Conservation (phyloP, 176 grass and related monocot species). For the Oryza nivara region DNA sequence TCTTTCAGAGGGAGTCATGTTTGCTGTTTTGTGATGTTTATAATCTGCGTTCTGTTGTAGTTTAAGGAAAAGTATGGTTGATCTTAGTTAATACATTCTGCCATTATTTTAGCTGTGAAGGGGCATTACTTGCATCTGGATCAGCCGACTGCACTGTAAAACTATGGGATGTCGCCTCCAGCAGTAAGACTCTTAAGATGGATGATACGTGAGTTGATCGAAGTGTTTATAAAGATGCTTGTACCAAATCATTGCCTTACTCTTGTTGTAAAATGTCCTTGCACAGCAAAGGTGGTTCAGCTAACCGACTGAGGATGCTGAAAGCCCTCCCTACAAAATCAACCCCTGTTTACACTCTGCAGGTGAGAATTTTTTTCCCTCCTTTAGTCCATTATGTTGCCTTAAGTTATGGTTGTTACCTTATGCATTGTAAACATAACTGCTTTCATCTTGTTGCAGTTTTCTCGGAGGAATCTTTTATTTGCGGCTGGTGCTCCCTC, state of each 20-base stretch:
- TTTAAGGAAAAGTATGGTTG: not conserved
- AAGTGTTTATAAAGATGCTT: not conserved
- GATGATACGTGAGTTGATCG: conserved; percentile 67
- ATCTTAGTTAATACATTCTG: conserved; percentile 6
- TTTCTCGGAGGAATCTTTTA: conserved; percentile 92
- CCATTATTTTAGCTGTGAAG: conserved; percentile 71
- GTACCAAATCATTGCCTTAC: not conserved
- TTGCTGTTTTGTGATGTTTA: not conserved
- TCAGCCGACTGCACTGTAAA: conserved; percentile 92
- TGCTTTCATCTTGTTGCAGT: conserved; percentile 52
- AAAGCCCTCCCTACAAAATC: conserved; percentile 93
- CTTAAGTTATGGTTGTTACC: not conserved
- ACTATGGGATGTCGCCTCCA: conserved; percentile 91
- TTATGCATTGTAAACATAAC: conserved; percentile 16
- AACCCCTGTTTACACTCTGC: conserved; percentile 79
- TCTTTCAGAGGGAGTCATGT: conserved; percentile 17
- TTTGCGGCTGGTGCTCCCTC: conserved; percentile 83
- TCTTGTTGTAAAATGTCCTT: conserved; percentile 14
- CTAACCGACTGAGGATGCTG: conserved; percentile 66
- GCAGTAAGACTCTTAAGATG: conserved; percentile 72
- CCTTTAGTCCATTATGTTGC: not conserved
- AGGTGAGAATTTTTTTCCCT: conserved; percentile 51
- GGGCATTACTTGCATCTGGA: conserved; percentile 93
- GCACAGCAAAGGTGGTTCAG: conserved; percentile 66
- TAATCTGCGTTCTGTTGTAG: not conserved